Percentiles rank a stretch among this genome's conserved stretches.
Conservation (phyloP, 106 monocot species). For the Allium sativum region DNA sequence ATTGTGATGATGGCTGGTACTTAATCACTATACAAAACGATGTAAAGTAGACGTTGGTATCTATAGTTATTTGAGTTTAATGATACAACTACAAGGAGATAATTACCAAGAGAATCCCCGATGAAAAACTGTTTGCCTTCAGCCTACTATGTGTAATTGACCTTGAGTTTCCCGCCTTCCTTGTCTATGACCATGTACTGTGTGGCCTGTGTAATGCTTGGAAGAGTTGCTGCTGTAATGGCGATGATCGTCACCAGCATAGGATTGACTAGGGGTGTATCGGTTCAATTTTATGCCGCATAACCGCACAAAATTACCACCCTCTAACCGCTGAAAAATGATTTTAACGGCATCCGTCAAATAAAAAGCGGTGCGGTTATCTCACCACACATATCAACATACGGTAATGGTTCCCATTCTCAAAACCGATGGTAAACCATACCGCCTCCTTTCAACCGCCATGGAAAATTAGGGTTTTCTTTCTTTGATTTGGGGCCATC, state of each 20-base stretch:
- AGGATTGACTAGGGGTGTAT: no score
- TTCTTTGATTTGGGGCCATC: no score
- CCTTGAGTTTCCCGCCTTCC: conserved; percentile 5
- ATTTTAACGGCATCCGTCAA: no score
- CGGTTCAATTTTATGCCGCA: no score
- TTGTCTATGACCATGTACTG: conserved; percentile 6
- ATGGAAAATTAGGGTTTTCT: no score
- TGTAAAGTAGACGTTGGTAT: not conserved
- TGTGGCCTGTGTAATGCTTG: not conserved
- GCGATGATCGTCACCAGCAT: not conserved
- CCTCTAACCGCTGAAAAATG: no score
- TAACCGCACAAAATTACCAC: no score
- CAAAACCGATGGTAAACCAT: no score
- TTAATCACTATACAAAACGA: conserved; percentile 7
- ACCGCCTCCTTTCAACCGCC: no score
- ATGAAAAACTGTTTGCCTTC: conserved; percentile 6
- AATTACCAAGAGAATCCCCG: conserved; percentile 11
- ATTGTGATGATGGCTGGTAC: not conserved
- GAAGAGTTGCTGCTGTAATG: not conserved
- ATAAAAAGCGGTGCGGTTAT: no score
- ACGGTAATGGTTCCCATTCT: no score
- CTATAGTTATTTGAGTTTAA: not conserved
- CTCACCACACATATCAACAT: no score
- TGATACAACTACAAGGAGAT: not conserved
- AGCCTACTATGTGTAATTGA: conserved; percentile 15